A percentile compares a stretch with the other conserved stretches of the same genome.
Evolutionary conservation across 495 filamentous ascomycete genomes (phyloP).

Genomic region (Usnea hakonensis): DNA sequence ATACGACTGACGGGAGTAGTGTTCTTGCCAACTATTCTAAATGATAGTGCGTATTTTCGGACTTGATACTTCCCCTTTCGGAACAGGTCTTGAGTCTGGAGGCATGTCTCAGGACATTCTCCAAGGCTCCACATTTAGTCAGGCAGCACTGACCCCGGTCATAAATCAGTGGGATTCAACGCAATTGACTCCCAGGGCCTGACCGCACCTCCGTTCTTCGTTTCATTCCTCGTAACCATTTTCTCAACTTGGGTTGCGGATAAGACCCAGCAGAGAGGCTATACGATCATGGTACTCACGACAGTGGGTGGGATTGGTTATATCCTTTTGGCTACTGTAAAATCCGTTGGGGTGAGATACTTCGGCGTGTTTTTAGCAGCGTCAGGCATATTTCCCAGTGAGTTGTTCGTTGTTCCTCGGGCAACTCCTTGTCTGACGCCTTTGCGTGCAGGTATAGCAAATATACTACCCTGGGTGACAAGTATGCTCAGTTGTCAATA

Average conservation of each 20-base stretch:
- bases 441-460: conserved; percentile 47
- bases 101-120: too few species aligned
- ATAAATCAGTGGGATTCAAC: conserved; percentile 75
- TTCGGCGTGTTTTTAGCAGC: conserved; percentile 63
- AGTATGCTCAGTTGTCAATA: conserved; percentile 33
- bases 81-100: too few species aligned
- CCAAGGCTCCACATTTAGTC: too few species aligned
- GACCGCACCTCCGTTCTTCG: conserved; percentile 72
- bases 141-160: too few species aligned
- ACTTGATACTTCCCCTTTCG: too few species aligned
- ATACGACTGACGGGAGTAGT: conserved; percentile 32
- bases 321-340: conserved; percentile 55
- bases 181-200: conserved; percentile 70
- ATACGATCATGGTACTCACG: conserved; percentile 56
- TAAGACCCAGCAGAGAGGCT: conserved; percentile 60
- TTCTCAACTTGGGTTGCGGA: conserved; percentile 65
- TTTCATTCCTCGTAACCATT: conserved; percentile 64
- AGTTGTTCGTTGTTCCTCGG: neutral
- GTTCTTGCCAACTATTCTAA: conserved; percentile 73
- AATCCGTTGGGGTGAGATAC: conserved; percentile 53
- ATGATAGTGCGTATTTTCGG: too few species aligned
- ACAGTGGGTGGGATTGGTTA: conserved; percentile 64
- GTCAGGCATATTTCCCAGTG: conserved; percentile 37
- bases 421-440: neutral
- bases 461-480: conserved; percentile 67